Evolutionary conservation across 768 basidiomycete species (phyloP).

Genomic region (Lactarius pseudohatsudake): DNA sequence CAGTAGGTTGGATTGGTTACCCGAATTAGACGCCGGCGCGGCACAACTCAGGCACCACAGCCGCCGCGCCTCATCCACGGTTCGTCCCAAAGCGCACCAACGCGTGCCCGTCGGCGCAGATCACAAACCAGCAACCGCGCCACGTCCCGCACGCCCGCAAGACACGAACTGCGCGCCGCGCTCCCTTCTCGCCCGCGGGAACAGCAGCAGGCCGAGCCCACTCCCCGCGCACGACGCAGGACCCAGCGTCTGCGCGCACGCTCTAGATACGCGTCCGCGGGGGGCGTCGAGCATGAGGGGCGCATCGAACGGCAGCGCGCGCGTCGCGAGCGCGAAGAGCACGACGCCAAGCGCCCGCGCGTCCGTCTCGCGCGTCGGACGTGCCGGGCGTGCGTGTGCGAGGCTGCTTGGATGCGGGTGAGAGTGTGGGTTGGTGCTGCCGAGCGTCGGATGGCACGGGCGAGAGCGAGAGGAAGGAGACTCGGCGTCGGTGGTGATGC

Average conservation of each 20-base stretch:
- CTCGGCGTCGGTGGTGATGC: slow-evolving; percentile 18
- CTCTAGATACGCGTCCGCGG: slow-evolving; percentile 40
- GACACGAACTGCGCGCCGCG: slow-evolving; percentile 42
- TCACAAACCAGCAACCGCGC: slow-evolving; percentile 66
- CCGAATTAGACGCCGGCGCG: too few relatives aligned
- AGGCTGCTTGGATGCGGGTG: slow-evolving; percentile 37
- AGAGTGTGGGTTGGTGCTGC: slow-evolving; percentile 1
- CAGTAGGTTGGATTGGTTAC: too few relatives aligned
- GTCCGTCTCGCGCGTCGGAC: slow-evolving; percentile 85
- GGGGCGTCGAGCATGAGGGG: slow-evolving; percentile 24
- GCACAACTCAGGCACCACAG: too few relatives aligned
- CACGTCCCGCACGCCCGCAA: slow-evolving; percentile 51
- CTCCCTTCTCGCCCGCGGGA: slow-evolving; percentile 3
- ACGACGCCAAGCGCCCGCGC: slow-evolving; percentile 92
- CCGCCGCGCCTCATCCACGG: too few relatives aligned
- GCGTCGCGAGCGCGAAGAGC: slow-evolving; percentile 69
- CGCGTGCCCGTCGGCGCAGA: slow-evolving; percentile 51
- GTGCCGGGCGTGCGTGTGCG: slow-evolving; percentile 43
- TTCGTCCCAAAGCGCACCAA: slow-evolving; percentile 57
- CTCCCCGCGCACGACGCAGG: slow-evolving; percentile 77
- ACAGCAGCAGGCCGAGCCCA: slow-evolving; percentile 62
- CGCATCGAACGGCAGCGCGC: slow-evolving; percentile 71
- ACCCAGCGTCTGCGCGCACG: slow-evolving; percentile 54
- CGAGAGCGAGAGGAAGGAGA: slow-evolving; percentile 27
- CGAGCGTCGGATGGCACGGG: slow-evolving; percentile 24